A percentile compares a stretch with the other conserved stretches of the same genome.
Conservation (phyloP, 371 early-diverging fungal species). For the Gilbertella persicaria region DNA sequence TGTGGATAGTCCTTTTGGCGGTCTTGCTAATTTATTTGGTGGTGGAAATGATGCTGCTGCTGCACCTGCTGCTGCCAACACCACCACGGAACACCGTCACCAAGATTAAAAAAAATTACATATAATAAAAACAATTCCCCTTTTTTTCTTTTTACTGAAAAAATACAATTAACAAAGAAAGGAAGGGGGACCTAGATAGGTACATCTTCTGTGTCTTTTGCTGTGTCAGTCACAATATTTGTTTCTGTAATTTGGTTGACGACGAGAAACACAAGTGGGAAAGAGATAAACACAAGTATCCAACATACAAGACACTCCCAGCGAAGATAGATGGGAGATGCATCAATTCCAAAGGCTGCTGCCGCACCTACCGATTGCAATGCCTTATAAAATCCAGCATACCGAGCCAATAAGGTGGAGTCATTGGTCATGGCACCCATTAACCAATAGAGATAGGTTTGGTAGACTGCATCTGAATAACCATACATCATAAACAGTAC, state of each 20-base stretch:
- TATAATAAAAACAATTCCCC: constrained; percentile 11
- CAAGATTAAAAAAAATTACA: constrained; percentile 3
- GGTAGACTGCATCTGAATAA: constrained; percentile 65
- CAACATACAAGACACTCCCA: constrained; percentile 35
- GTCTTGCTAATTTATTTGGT: constrained; percentile 45
- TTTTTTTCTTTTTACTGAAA: too few relatives aligned
- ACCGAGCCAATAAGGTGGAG: constrained; percentile 61
- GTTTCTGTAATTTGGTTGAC: constrained; percentile 23
- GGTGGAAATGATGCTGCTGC: constrained; percentile 15
- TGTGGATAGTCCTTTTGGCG: constrained; percentile 73
- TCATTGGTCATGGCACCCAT: constrained; percentile 77
- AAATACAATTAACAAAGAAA: neutral
- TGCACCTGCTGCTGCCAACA: constrained; percentile 20
- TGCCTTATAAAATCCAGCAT: constrained; percentile 75
- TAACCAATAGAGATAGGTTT: constrained; percentile 73
- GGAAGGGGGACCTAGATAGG: neutral
- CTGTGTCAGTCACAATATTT: constrained; percentile 1
- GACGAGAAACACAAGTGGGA: constrained; percentile 28
- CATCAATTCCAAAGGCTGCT: constrained; percentile 37
- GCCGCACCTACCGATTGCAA: constrained; percentile 53
- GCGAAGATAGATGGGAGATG: constrained; percentile 22
- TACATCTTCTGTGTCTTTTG: neutral
- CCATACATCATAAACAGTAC: constrained; percentile 68
- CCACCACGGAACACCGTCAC: constrained; percentile 16
- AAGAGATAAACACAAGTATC: constrained; percentile 29